Evolutionary conservation across 306 rosid genomes (phyloP), one percentile per base, ranked within the genome.

Genomic region (Potentilla sterilis): DNA sequence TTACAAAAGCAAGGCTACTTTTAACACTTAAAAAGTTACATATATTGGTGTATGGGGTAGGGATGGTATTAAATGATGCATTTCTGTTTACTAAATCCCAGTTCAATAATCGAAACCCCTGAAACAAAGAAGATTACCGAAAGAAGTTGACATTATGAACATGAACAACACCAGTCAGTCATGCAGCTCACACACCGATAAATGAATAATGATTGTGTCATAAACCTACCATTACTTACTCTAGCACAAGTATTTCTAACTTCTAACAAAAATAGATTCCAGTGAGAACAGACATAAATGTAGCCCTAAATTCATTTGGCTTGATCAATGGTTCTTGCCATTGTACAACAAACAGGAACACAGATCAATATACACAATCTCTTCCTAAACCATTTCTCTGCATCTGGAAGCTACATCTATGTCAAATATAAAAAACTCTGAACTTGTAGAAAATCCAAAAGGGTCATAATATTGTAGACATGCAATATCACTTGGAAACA

Each of bases 381-480:
- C 85, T 71, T 72, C 21, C 67, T 74, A 41, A 82, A 47, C 67
- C 61, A 58, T 75, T 66, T 66, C 69, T 84, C 85, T 81, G 69
- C 68, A 51, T 72, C 82, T 70, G 65, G 65, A 75, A 64, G 41
- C 72, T 70, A 35, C 70, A 52, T 67, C 83, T 81, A 79, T 22
- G 2, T 46, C 40, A 57, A 19, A 54, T 34, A 75, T 57, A 19
- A 71, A 35, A 57, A 72, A 42, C 4, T 44, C 49, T 22, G 21
- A 35, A 47, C 75, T 75, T 52, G 54, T 54, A 71, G 38, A n/a
- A 32, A 55, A 19, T 37, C 44, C 34, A 34, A 37, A 76, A 28
- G 61, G 49, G 51, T 62, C 13, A 65, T 73, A 81, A 58, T 57
- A 80, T 73, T 67, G 78, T 66, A 70, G 77, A 82, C 86, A 87